These are phyloP conservation scores for Carpinus viminea DNA, from an alignment of 306 rosid species.

Conservation along the genomic window DNA sequence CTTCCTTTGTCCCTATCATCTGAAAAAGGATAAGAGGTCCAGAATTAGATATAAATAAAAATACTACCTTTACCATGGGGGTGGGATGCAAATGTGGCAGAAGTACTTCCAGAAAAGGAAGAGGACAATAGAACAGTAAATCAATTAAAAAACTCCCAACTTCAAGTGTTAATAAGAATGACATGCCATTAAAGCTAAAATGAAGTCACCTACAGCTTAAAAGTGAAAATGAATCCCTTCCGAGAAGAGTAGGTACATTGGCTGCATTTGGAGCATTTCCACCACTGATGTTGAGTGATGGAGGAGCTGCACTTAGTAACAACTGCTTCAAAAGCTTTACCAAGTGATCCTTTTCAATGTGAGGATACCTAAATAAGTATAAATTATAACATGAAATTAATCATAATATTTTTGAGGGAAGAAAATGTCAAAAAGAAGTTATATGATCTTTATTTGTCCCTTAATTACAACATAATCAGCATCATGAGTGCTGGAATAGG, in stretches of 20 bases:
- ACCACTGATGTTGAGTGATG: slow-evolving; percentile 49
- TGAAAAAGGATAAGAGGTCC: slow-evolving; percentile 33
- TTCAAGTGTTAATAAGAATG: slow-evolving; percentile 12
- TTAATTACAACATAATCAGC: slow-evolving; percentile 10
- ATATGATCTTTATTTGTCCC: slow-evolving; percentile 20
- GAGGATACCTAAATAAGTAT: slow-evolving; percentile 69
- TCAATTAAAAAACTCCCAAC: not conserved
- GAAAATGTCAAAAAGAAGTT: slow-evolving; percentile 6
- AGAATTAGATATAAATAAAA: slow-evolving; percentile 15
- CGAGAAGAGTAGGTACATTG: slow-evolving; percentile 94
- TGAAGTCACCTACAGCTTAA: slow-evolving; percentile 62
- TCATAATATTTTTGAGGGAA: slow-evolving; percentile 7
- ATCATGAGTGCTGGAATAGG: not conserved
- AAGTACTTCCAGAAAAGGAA: slow-evolving; percentile 8
- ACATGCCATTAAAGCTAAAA: slow-evolving; percentile 21
- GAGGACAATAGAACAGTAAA: not conserved
- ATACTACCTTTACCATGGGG: not conserved
- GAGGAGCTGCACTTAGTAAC: slow-evolving; percentile 54
- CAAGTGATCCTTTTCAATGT: slow-evolving; percentile 84
- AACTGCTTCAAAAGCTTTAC: slow-evolving; percentile 92
- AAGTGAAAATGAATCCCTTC: slow-evolving; percentile 87
- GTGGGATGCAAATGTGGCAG: slow-evolving; percentile 5
- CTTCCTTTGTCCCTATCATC: slow-evolving; percentile 61
- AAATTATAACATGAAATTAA: slow-evolving; percentile 28
- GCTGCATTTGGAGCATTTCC: slow-evolving; percentile 89